phyloP scores from a whole-genome alignment of 192 early-diverging fungal genomes.

The Haplosporangium gracile region DNA sequence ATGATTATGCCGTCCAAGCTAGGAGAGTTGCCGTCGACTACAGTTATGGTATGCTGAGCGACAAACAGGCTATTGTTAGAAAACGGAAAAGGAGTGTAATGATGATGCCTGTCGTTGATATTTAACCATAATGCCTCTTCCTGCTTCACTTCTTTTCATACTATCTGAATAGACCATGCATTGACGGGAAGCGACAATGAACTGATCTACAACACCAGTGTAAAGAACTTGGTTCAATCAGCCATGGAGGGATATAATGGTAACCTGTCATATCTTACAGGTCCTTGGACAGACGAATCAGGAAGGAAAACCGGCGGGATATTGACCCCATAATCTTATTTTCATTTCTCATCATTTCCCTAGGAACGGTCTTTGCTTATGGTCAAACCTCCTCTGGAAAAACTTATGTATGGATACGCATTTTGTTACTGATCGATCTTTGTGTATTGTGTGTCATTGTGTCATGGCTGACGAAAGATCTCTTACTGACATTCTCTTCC shows the following conservation, averaged over 20 bases:
- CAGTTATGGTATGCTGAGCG: slow-evolving; percentile 45
- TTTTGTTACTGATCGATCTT: background rate
- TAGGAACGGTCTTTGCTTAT: slow-evolving; percentile 97
- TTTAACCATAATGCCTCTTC: background rate
- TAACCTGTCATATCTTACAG: slow-evolving; percentile 20
- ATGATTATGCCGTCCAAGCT: slow-evolving; percentile 43
- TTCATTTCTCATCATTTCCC: background rate
- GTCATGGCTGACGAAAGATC: background rate
- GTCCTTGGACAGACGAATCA: background rate
- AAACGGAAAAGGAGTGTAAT: background rate
- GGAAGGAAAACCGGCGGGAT: background rate
- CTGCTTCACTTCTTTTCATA: background rate
- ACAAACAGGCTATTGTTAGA: background rate
- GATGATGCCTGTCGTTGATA: background rate
- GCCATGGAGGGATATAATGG: slow-evolving; percentile 98
- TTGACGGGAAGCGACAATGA: slow-evolving; percentile 57
- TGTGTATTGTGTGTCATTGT: background rate
- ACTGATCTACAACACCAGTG: slow-evolving; percentile 53
- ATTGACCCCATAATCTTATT: background rate
- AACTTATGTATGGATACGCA: slow-evolving; percentile 71
- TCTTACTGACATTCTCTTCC: background rate
- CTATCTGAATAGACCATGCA: slow-evolving; percentile 33
- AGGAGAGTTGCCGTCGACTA: slow-evolving; percentile 53
- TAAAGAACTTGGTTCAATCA: slow-evolving; percentile 58
- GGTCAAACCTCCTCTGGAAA: slow-evolving; percentile 98